Base-by-base conservation (phyloP, 257 asterid species). In the Mitragyna speciosa region DNA sequence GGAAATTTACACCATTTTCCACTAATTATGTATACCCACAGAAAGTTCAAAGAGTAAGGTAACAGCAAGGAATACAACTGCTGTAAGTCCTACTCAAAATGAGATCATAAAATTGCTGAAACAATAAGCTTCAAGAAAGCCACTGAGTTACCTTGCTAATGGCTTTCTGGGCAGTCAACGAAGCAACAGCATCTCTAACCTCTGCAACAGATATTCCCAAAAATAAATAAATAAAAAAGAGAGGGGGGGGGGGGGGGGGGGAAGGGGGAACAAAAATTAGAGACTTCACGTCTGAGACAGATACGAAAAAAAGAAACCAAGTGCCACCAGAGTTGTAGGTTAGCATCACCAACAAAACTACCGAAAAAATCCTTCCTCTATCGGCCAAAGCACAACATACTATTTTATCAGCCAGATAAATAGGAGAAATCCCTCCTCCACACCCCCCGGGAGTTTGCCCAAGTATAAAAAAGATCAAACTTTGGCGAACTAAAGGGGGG, bases 141-240 rank as follows among this genome's bases (percentile, higher is more conserved):
- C 41, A 75, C 66, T 59, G 47, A 80, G 41, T 51, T 83, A 91
- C 97, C 97, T 91, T 92, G 26, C 87, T 51, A 63, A 92, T 93
- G 79, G 91, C 72, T 85, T 85, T 90, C 52, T 82, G 86, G 48
- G 84, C 86, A 54, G 64, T 20, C 81, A 84, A 84, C 3, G 82
- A 65, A 77, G 82, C 76, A 71, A 89, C 89, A 17, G 93, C 73
- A 69, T 87, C 88, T 82, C 85, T 90, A 79, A 93, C 91, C 91
- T 84, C 98, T 93, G 78, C 81, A 85, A 73, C 51, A 74, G 33
- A 41, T 63, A 76, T 56, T 28, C 67, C 56, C 6, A 22, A 17
- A 43, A 49, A 51, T 24, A 51, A 15, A 58, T n/a, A n/a, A n/a
- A n/a, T n/a, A n/a, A n/a, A n/a, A n/a, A n/a, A n/a, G n/a, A n/a